Evolutionary conservation across 495 filamentous ascomycete genomes (phyloP).

Genomic region (Venustampulla echinocandica): DNA sequence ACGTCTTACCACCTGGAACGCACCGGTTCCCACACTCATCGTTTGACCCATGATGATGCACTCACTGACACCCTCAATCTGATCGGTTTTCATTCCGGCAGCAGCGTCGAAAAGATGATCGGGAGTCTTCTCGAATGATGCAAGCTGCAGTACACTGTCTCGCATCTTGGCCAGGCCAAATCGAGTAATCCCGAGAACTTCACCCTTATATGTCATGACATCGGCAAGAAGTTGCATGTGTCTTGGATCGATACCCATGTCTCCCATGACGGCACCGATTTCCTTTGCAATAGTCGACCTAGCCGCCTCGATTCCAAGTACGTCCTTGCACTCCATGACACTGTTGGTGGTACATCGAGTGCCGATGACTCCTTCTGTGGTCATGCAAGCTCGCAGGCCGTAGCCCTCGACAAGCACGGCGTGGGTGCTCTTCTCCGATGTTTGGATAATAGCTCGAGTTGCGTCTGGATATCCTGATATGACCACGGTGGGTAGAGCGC

Average conservation of each 20-base stretch:
- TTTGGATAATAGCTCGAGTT: conserved; percentile 79
- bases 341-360: conserved; percentile 67
- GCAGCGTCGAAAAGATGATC: conserved; percentile 97
- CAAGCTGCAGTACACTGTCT: conserved; percentile 87
- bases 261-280: conserved; percentile 73
- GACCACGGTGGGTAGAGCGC: conserved; percentile 65
- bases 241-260: conserved; percentile 94
- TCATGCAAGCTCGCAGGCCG: conserved; percentile 82
- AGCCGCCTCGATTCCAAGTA: conserved; percentile 96
- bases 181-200: conserved; percentile 93
- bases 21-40: conserved; percentile 82
- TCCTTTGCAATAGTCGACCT: conserved; percentile 73
- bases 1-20: conserved; percentile 75
- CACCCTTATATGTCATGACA: conserved; percentile 98
- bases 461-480: conserved; percentile 84
- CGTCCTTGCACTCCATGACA: conserved; percentile 81
- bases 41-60: conserved; percentile 98
- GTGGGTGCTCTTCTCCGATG: conserved; percentile 44
- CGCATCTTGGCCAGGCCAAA: conserved; percentile 97
- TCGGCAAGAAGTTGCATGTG: conserved; percentile 99
- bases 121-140: conserved; percentile 96
- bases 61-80: conserved; percentile 86
- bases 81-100: conserved; percentile 76
- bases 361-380: conserved; percentile 76
- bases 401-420: conserved; percentile 90